Conservation (phyloP, 345 rosid genomes). For the Citrus unshiu region DNA sequence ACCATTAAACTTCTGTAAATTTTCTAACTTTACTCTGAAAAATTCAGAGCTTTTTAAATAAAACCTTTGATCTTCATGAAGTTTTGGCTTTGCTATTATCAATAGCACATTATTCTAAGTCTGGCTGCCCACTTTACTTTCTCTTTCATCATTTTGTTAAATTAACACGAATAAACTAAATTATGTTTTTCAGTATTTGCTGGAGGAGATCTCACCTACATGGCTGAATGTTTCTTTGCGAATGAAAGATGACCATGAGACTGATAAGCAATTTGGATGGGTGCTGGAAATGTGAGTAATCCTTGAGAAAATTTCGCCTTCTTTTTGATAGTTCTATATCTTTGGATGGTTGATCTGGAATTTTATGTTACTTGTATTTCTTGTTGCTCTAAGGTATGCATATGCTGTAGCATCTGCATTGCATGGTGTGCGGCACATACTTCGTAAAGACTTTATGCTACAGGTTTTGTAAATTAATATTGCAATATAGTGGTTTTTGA, state of each 20-base stretch:
- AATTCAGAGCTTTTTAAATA: not conserved
- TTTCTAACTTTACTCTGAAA: not conserved
- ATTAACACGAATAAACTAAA: not conserved
- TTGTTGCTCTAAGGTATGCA: conserved; percentile 56
- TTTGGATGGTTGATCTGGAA: not conserved
- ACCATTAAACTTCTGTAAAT: not conserved
- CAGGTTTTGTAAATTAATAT: conserved; percentile 42
- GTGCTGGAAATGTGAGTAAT: conserved; percentile 73
- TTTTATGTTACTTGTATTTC: not conserved
- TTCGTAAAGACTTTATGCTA: conserved; percentile 65
- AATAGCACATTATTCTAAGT: not conserved
- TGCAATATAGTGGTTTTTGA: not conserved
- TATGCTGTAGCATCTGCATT: conserved; percentile 81
- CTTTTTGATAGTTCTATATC: conserved; percentile 11
- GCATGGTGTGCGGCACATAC: conserved; percentile 60
- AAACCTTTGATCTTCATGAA: not conserved
- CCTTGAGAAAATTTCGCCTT: not conserved
- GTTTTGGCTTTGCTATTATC: not conserved
- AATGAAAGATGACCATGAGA: conserved; percentile 71
- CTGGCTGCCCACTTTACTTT: not conserved
- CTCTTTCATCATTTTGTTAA: not conserved
- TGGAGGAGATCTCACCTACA: conserved; percentile 66
- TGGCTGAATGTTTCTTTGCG: conserved; percentile 76
- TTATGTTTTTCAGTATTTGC: conserved; percentile 39
- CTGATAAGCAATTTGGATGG: conserved; percentile 85